These are phyloP conservation scores for Ganoderma leucocontextum DNA, from an alignment of 1,284 basidiomycete genomes.

Conservation along the genomic window DNA sequence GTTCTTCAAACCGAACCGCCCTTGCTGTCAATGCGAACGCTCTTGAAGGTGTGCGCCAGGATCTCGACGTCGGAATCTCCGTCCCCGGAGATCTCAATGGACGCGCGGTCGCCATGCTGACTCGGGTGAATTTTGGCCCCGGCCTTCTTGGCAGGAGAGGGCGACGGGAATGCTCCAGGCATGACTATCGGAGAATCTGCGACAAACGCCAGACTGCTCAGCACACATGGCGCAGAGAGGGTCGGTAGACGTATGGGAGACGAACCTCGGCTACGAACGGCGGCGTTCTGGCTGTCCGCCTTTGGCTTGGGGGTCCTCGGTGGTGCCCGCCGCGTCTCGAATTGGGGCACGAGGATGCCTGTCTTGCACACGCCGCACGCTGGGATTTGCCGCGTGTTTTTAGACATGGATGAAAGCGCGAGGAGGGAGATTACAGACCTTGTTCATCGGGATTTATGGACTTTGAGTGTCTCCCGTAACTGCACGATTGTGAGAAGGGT, in stretches of 20 bases:
- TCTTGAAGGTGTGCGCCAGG: constrained; percentile 28
- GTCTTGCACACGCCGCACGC: constrained; percentile 59
- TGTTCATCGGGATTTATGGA: constrained; percentile 77
- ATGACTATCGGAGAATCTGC: constrained; percentile 48
- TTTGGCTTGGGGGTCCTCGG: constrained; percentile 50
- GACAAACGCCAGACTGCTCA: background rate
- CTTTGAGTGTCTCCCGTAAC: constrained; percentile 81
- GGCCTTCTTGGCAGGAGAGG: constrained; percentile 16
- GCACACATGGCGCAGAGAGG: background rate
- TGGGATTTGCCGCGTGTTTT: constrained; percentile 34
- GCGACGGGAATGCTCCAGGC: constrained; percentile 23
- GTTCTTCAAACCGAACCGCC: background rate
- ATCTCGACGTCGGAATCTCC: constrained; percentile 29
- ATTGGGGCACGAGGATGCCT: constrained; percentile 65
- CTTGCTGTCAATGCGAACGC: constrained; percentile 16
- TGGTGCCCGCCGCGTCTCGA: constrained; percentile 45
- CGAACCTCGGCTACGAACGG: constrained; percentile 55
- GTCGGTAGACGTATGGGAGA: background rate
- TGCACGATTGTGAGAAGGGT: constrained; percentile 39
- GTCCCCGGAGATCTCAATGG: constrained; percentile 16
- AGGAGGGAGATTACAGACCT: constrained; percentile 50
- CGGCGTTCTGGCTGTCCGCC: constrained; percentile 52
- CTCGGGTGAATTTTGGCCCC: background rate
- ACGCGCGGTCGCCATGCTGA: constrained; percentile 2
- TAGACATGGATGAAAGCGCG: background rate